phyloP scores from a whole-genome alignment of 2,329 filamentous ascomycete genomes.

The Penicillium rolfsii region DNA sequence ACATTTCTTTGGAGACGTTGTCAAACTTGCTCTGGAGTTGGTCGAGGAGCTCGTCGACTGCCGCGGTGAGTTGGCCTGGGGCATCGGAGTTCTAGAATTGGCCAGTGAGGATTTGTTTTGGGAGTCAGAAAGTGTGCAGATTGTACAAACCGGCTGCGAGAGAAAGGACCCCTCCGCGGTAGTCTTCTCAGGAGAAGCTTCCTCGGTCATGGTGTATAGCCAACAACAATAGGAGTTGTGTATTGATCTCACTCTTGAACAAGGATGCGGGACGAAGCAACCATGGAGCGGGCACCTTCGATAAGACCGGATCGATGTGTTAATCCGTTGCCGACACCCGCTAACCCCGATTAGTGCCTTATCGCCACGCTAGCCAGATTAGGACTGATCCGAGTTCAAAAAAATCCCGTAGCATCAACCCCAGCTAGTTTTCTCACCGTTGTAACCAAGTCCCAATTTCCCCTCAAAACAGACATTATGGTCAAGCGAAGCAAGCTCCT shows the following conservation, averaged over 20 bases:
- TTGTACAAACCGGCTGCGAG: slow-evolving; percentile 28
- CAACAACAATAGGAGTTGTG: background rate
- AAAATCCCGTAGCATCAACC: slow-evolving; percentile 37
- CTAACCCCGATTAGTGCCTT: slow-evolving; percentile 27
- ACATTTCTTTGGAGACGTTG: slow-evolving; percentile 80
- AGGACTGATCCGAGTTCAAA: slow-evolving; percentile 35
- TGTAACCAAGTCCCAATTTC: slow-evolving; percentile 17
- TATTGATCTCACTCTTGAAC: background rate
- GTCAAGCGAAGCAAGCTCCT: slow-evolving; percentile 62
- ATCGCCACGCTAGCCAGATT: slow-evolving; percentile 29
- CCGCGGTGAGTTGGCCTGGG: slow-evolving; percentile 65
- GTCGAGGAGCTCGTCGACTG: slow-evolving; percentile 85
- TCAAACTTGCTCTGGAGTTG: slow-evolving; percentile 84
- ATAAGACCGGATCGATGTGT: slow-evolving; percentile 36
- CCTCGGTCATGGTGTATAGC: slow-evolving; percentile 28
- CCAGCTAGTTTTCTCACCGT: slow-evolving; percentile 21
- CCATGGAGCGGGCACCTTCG: slow-evolving; percentile 7
- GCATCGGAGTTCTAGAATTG: slow-evolving; percentile 33
- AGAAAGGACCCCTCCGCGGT: slow-evolving; percentile 27
- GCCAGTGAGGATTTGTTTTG: slow-evolving; percentile 6
- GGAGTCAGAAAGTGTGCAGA: background rate
- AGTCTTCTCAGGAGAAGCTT: slow-evolving; percentile 25
- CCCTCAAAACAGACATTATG: slow-evolving; percentile 40
- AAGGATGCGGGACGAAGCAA: background rate
- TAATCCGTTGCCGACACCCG: slow-evolving; percentile 13